A percentile compares a stretch with the other conserved stretches of the same genome.
These are phyloP conservation scores for Aspergillus proliferans DNA, from an alignment of 2,329 filamentous ascomycete species.

Conservation along the genomic window DNA sequence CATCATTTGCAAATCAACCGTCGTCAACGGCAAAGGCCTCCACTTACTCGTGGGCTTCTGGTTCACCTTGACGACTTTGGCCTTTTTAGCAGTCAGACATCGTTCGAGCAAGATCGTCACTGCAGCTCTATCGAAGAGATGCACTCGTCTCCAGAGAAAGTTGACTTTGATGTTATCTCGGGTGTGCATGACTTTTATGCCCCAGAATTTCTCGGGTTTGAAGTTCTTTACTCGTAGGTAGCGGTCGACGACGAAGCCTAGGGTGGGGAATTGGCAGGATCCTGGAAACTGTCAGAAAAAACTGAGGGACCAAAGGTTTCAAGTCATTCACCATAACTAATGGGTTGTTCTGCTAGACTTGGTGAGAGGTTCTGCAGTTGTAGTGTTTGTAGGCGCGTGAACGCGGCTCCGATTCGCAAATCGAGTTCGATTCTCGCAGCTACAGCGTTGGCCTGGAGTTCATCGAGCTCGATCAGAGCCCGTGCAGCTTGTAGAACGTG, in stretches of 20 bases:
- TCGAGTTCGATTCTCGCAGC: slow-evolving; percentile 86
- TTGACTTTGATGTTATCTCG: slow-evolving; percentile 72
- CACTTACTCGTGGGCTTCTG: slow-evolving; percentile 91
- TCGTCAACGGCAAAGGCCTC: slow-evolving; percentile 89
- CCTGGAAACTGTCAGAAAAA: slow-evolving; percentile 39
- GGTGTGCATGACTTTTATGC: slow-evolving; percentile 74
- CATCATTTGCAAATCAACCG: slow-evolving; percentile 93
- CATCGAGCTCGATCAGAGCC: slow-evolving; percentile 70
- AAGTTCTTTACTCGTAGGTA: slow-evolving; percentile 95
- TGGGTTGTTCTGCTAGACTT: slow-evolving; percentile 56
- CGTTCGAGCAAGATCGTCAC: slow-evolving; percentile 78
- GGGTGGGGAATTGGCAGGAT: slow-evolving; percentile 92
- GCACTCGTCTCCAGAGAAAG: slow-evolving; percentile 75
- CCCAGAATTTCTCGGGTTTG: slow-evolving; percentile 86
- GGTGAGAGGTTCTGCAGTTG: slow-evolving; percentile 68
- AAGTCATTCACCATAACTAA: slow-evolving; percentile 67
- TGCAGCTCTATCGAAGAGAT: slow-evolving; percentile 80
- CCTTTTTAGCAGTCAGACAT: slow-evolving; percentile 69
- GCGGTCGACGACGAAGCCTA: slow-evolving; percentile 94
- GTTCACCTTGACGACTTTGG: slow-evolving; percentile 75
- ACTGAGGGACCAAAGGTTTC: not conserved
- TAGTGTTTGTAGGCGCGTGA: slow-evolving; percentile 80
- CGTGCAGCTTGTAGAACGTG: slow-evolving; percentile 82
- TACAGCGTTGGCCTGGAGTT: slow-evolving; percentile 81
- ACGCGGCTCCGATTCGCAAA: slow-evolving; percentile 83